Conservation (phyloP, 208 protist species). For the Leishmania mexicana region DNA sequence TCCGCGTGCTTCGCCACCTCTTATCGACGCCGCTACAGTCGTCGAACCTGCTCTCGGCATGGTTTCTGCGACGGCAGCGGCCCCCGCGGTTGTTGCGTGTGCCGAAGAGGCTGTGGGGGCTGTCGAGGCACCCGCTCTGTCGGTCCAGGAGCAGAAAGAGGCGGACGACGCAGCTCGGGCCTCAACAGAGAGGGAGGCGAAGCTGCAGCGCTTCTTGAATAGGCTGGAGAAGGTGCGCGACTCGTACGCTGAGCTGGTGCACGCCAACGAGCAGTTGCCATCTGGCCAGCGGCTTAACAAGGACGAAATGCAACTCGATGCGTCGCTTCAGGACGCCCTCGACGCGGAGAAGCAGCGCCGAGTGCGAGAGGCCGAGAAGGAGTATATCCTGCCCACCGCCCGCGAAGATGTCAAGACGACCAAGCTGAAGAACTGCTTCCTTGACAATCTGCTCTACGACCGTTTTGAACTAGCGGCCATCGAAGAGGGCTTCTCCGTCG, state of each 20-base stretch:
- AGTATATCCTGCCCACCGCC: constrained; percentile 86
- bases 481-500: constrained; percentile 64
- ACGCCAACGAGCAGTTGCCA: constrained; percentile 71
- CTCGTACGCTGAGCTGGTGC: constrained; percentile 68
- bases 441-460: constrained; percentile 92
- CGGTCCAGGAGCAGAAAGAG: constrained; percentile 94
- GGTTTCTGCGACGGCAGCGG: background rate
- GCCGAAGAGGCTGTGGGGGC: background rate
- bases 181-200: constrained; percentile 63
- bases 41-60: background rate
- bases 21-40: background rate
- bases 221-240: constrained; percentile 66
- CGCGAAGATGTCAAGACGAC: constrained; percentile 72
- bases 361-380: constrained; percentile 70
- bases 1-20: constrained; percentile 7
- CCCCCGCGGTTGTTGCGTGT: background rate
- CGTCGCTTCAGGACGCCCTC: constrained; percentile 68
- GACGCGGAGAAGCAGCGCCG: constrained; percentile 65
- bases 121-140: constrained; percentile 34
- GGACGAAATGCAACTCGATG: constrained; percentile 90
- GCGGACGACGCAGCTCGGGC: constrained; percentile 81
- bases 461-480: constrained; percentile 90
- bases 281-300: constrained; percentile 40
- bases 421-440: constrained; percentile 91
- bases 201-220: constrained; percentile 73